phyloP scores from a whole-genome alignment of 2,329 filamentous ascomycete species.

The Ceratocystis eucalypticola region DNA sequence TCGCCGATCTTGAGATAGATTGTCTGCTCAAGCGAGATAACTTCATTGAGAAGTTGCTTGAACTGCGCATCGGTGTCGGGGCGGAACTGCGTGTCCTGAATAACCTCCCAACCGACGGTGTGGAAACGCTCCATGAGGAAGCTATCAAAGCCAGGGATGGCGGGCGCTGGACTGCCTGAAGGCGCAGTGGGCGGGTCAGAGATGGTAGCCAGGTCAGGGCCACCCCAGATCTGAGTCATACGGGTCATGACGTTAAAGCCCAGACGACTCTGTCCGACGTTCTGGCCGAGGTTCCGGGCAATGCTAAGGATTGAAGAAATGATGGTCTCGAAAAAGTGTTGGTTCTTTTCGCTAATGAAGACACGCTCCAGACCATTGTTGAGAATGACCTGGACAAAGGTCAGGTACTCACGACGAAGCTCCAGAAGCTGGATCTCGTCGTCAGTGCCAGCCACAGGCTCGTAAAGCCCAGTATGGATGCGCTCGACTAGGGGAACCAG shows the following conservation, averaged over 20 bases:
- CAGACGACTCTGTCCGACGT: constrained; percentile 48
- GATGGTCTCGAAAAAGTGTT: constrained; percentile 76
- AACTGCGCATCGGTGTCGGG: constrained; percentile 72
- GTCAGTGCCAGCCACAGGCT: constrained; percentile 79
- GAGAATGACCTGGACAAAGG: constrained; percentile 79
- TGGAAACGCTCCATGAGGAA: constrained; percentile 88
- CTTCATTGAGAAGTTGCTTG: constrained; percentile 75
- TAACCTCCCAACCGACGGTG: constrained; percentile 75
- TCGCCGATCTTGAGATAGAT: constrained; percentile 85
- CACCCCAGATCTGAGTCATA: constrained; percentile 84
- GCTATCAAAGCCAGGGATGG: constrained; percentile 75
- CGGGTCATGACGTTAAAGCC: constrained; percentile 70
- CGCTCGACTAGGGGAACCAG: constrained; percentile 80
- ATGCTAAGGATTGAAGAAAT: constrained; percentile 76
- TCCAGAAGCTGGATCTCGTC: constrained; percentile 92
- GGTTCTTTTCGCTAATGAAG: constrained; percentile 79
- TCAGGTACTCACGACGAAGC: constrained; percentile 84
- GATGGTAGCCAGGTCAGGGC: constrained; percentile 56
- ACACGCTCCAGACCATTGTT: constrained; percentile 82
- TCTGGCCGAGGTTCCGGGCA: constrained; percentile 58
- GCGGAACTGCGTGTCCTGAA: constrained; percentile 65
- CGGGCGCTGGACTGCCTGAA: constrained; percentile 35
- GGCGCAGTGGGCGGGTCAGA: constrained; percentile 38
- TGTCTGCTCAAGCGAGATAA: constrained; percentile 71
- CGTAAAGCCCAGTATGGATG: constrained; percentile 72